A percentile compares a stretch with the other conserved stretches of the same genome.
Conservation (phyloP, 2,329 filamentous ascomycete species). For the Shiraia sp. region DNA sequence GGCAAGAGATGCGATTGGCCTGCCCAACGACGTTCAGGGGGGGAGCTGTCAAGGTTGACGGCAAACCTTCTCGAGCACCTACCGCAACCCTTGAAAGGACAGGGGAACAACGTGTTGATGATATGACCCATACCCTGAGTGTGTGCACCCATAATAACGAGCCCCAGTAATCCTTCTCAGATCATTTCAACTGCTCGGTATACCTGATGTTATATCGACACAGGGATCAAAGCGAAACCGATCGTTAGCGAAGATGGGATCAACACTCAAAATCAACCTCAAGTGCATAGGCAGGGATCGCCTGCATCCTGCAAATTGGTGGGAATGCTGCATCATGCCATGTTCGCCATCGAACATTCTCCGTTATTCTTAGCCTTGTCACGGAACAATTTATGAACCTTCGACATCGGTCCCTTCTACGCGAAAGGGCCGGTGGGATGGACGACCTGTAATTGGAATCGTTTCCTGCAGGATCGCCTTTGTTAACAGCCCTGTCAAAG, state of each 20-base stretch:
- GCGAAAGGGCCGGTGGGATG: constrained; percentile 7
- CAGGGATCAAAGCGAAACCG: constrained; percentile 15
- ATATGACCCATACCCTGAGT: neutral
- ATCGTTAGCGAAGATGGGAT: constrained; percentile 8
- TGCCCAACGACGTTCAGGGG: neutral
- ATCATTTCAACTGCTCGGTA: neutral
- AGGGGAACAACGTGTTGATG: too few species aligned
- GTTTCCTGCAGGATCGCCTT: constrained; percentile 7
- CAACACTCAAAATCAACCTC: constrained; percentile 15
- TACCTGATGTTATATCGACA: constrained; percentile 6
- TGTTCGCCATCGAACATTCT: neutral
- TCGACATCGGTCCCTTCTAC: neutral
- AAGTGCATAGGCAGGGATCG: constrained; percentile 4
- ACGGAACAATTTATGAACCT: constrained; percentile 6
- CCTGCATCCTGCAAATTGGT: constrained; percentile 1
- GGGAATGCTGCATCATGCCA: constrained; percentile 1
- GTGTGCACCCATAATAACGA: neutral
- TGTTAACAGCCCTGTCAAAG: constrained; percentile 11
- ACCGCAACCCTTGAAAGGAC: too few species aligned
- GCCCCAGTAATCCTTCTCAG: neutral
- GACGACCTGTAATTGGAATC: constrained; percentile 7
- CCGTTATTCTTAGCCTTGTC: constrained; percentile 1
- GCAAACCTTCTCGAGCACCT: too few species aligned
- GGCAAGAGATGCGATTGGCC: constrained; percentile 5
- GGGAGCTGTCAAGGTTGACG: too few species aligned